phyloP scores from a whole-genome alignment of 1,284 basidiomycete species.

The Salmacisia buchloeana region DNA sequence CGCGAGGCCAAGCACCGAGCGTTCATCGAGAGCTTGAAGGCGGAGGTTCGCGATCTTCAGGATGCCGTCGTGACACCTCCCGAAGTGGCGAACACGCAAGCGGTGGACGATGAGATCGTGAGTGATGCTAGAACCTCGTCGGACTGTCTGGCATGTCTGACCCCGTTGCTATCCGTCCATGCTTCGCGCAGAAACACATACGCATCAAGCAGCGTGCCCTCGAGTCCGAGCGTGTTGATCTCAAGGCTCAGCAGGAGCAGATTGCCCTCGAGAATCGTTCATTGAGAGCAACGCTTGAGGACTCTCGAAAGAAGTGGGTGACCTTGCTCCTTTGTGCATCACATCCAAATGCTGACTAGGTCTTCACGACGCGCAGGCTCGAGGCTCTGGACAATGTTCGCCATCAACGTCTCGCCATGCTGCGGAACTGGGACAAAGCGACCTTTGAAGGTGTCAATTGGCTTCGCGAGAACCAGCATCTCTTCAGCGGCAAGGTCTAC shows the following conservation, averaged over 20 bases:
- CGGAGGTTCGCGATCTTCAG: not conserved
- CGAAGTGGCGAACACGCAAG: not conserved
- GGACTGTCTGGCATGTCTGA: not conserved
- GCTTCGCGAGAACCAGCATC: conserved; percentile 65
- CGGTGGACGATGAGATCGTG: not conserved
- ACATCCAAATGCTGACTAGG: conserved; percentile 1
- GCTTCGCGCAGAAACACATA: not conserved
- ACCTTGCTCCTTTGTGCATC: not conserved
- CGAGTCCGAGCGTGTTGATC: conserved; percentile 7
- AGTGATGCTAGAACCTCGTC: not conserved
- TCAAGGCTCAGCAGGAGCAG: conserved; percentile 21
- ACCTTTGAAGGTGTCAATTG: conserved; percentile 67
- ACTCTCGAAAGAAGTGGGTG: not conserved
- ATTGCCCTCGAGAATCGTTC: conserved; percentile 9
- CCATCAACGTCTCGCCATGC: conserved; percentile 30
- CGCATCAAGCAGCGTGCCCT: not conserved
- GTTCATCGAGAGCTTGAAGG: not conserved
- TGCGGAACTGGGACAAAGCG: conserved; percentile 58
- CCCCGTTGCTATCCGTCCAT: not conserved
- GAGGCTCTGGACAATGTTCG: conserved; percentile 32
- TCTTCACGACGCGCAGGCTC: conserved; percentile 14
- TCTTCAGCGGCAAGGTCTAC: conserved; percentile 74
- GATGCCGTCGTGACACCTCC: not conserved
- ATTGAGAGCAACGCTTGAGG: not conserved
- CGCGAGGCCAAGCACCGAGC: not conserved